phyloP scores from a whole-genome alignment of 345 rosid species.

The Boechera stricta region DNA sequence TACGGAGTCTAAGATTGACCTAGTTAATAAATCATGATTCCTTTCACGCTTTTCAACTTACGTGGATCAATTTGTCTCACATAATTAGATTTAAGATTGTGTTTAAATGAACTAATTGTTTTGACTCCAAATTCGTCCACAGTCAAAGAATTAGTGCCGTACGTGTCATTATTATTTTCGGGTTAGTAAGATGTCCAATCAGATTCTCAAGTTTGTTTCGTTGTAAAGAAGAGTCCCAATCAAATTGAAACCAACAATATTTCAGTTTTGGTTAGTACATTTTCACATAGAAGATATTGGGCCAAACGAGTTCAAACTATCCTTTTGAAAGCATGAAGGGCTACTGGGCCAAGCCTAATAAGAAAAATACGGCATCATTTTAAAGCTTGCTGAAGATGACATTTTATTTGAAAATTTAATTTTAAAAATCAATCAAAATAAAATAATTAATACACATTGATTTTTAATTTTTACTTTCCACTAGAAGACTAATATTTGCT shows the following conservation, averaged over 20 bases:
- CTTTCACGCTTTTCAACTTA: neutral
- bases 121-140: conserved; percentile 18
- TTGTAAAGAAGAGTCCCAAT: conserved; percentile 11
- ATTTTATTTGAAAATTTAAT: too few relatives aligned
- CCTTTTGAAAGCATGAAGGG: neutral
- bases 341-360: neutral
- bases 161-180: neutral
- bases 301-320: too few relatives aligned
- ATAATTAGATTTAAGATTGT: conserved; percentile 27
- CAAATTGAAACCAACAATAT: neutral
- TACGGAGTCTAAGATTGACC: conserved; percentile 15
- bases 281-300: neutral
- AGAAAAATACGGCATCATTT: too few relatives aligned
- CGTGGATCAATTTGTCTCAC: conserved; percentile 31
- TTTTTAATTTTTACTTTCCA: too few relatives aligned
- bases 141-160: conserved; percentile 33
- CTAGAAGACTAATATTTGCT: too few relatives aligned
- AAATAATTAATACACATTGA: too few relatives aligned
- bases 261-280: neutral
- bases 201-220: conserved; percentile 11
- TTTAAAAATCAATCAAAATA: too few relatives aligned
- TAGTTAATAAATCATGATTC: conserved; percentile 19
- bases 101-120: conserved; percentile 21
- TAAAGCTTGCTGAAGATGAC: too few relatives aligned
- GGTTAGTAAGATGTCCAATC: conserved; percentile 33